Evolutionary conservation across 495 filamentous ascomycete genomes (phyloP), one percentile per base, ranked within the genome.

Genomic region (Chaetomium fimeti): DNA sequence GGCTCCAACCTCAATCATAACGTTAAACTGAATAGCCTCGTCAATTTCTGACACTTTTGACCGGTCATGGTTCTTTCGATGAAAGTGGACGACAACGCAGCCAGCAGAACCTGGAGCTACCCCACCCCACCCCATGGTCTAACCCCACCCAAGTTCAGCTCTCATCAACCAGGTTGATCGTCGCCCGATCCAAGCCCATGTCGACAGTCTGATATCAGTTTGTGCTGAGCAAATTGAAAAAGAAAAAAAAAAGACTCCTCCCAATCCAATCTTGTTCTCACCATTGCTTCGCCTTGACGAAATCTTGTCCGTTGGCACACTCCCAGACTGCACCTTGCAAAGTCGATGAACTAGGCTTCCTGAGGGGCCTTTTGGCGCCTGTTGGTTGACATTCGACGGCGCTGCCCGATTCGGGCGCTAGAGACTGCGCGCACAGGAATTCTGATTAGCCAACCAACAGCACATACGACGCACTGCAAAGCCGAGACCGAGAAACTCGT

Each of bases 81-180:
- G 49, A 62, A 36, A 28, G 29, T 38, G 43, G 48, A 54, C 54
- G 60, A 45, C 49, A 25, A 12, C 45, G 47, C 58, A 24, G 15
- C 18, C 45, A 47, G 2, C 45, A 38, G 36, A n/a, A n/a, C n/a
- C n/a, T n/a, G n/a, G n/a, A 28, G 43, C 27, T 32, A 25, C 38
- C 56, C 40, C 22, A 54, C 60, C 49, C 22, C 20, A 49, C 48
- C 2, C 36, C 11, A 28, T 2, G n/a, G 32, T n/a, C 57, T 24
- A 62, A 54, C 60, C 60, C 60, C 60, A 54, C 60, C 60, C 32
- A 11, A 1, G 22, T 53, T 62, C 60, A 62, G 60, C 60, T 62
- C 48, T 8, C n/a, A 2, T 24, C 58, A 40, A 56, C 22, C 20
- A 13, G 55, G 36, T 18, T 16, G 16, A 22, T 57, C 20, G 51